These are phyloP conservation scores for Ustilago cynodontis DNA, from an alignment of 1,284 basidiomycete genomes.

Conservation along the genomic window DNA sequence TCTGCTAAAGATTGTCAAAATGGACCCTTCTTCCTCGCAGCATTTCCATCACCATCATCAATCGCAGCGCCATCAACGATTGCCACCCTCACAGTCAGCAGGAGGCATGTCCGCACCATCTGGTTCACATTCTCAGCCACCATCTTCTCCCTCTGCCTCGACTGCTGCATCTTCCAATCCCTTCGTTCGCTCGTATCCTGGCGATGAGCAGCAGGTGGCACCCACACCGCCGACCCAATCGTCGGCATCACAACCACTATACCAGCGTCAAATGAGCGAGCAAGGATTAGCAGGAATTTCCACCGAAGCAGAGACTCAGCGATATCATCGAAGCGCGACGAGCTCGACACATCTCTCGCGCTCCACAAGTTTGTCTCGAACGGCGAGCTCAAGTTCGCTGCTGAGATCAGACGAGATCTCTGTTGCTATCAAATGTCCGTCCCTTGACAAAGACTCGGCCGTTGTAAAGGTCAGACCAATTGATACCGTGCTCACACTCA, in stretches of 20 bases:
- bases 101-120: slow-evolving; percentile 28
- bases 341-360: neutral
- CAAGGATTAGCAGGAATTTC: neutral
- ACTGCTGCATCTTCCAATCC: slow-evolving; percentile 32
- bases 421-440: slow-evolving; percentile 52
- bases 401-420: slow-evolving; percentile 9
- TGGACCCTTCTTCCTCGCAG: slow-evolving; percentile 27
- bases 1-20: neutral
- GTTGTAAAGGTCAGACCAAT: slow-evolving; percentile 22
- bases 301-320: neutral
- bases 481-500: slow-evolving; percentile 41
- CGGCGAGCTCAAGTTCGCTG: slow-evolving; percentile 3
- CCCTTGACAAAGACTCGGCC: slow-evolving; percentile 45
- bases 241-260: neutral
- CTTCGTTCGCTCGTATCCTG: slow-evolving; percentile 33
- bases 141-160: slow-evolving; percentile 31
- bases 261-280: slow-evolving; percentile 4
- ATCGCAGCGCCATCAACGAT: slow-evolving; percentile 18
- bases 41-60: slow-evolving; percentile 27
- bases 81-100: slow-evolving; percentile 13
- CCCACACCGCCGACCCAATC: slow-evolving; percentile 3
- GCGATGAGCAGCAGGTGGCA: slow-evolving; percentile 9
- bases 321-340: neutral
- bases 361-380: slow-evolving; percentile 13
- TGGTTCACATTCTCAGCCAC: slow-evolving; percentile 20